Evolutionary conservation across 192 early-diverging fungal genomes (phyloP).

Genomic region (Ramicandelaber brevisporus): DNA sequence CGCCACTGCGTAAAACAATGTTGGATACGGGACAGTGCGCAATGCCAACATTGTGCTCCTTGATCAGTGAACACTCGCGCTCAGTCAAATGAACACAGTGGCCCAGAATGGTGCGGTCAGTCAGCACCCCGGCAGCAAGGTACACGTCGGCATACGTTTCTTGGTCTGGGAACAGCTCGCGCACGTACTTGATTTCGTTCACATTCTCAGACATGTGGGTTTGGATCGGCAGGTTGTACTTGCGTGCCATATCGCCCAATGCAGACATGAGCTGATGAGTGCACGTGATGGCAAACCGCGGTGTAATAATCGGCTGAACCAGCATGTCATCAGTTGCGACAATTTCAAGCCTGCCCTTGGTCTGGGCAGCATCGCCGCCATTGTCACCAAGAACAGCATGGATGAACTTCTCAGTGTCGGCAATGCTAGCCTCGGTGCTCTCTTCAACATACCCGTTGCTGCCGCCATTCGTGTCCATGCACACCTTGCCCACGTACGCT

Average conservation of each 20-base stretch:
- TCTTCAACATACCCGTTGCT: conserved; percentile 54
- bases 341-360: background rate
- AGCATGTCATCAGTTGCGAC: conserved; percentile 3
- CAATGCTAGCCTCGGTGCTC: conserved; percentile 31
- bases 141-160: conserved; percentile 59
- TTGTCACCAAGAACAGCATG: conserved; percentile 17
- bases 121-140: conserved; percentile 40
- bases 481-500: conserved; percentile 83
- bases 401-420: conserved; percentile 38
- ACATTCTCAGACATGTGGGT: conserved; percentile 76
- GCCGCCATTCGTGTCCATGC: conserved; percentile 91
- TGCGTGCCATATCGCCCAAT: conserved; percentile 39
- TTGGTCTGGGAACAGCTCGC: conserved; percentile 41
- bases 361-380: conserved; percentile 2
- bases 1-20: conserved; percentile 57
- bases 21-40: conserved; percentile 87
- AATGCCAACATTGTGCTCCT: conserved; percentile 37
- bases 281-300: conserved; percentile 79
- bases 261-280: conserved; percentile 34
- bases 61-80: conserved; percentile 38
- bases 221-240: conserved; percentile 61
- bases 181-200: conserved; percentile 49
- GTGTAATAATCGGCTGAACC: conserved; percentile 65
- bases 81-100: conserved; percentile 75
- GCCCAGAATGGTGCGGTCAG: conserved; percentile 56